phyloP scores from a whole-genome alignment of 1,139 yeast species.

The Magnusiomyces fungicola region DNA sequence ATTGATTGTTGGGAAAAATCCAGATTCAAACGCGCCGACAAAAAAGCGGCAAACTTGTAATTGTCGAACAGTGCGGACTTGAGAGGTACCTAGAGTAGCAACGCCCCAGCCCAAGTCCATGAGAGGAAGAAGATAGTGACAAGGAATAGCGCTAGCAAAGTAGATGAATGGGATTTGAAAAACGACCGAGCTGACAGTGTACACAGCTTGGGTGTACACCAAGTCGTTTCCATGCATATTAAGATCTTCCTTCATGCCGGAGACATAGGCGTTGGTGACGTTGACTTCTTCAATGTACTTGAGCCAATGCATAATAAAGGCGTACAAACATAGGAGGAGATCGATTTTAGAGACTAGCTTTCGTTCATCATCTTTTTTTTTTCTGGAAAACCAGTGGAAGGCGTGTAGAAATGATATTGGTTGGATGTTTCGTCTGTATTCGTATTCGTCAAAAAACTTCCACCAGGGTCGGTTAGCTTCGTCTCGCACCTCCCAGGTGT shows the following conservation, averaged over 20 bases:
- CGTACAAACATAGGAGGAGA: conserved; percentile 49
- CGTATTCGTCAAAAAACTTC: conserved; percentile 54
- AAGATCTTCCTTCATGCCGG: conserved; percentile 53
- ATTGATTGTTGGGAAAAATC: conserved; percentile 52
- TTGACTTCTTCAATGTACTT: conserved; percentile 55
- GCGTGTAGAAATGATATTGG: conserved; percentile 26
- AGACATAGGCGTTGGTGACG: conserved; percentile 57
- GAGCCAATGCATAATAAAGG: conserved; percentile 62
- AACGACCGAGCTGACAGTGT: conserved; percentile 41
- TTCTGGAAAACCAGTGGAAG: conserved; percentile 59
- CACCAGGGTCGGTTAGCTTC: conserved; percentile 59
- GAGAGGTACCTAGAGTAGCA: conserved; percentile 50
- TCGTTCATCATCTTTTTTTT: conserved; percentile 48
- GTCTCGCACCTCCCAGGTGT: conserved; percentile 18
- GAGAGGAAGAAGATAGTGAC: conserved; percentile 48
- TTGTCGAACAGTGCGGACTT: conserved; percentile 41
- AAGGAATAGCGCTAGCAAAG: conserved; percentile 21
- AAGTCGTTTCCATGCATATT: conserved; percentile 58
- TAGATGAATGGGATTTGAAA: conserved; percentile 41
- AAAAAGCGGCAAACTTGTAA: conserved; percentile 53
- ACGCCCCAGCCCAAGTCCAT: conserved; percentile 62
- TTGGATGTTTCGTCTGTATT: conserved; percentile 32
- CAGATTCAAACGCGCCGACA: conserved; percentile 57
- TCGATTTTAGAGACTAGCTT: conserved; percentile 54
- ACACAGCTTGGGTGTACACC: conserved; percentile 48